Evolutionary conservation across 805 yeast species (phyloP).

Genomic region (Saturnispora sanitii): DNA sequence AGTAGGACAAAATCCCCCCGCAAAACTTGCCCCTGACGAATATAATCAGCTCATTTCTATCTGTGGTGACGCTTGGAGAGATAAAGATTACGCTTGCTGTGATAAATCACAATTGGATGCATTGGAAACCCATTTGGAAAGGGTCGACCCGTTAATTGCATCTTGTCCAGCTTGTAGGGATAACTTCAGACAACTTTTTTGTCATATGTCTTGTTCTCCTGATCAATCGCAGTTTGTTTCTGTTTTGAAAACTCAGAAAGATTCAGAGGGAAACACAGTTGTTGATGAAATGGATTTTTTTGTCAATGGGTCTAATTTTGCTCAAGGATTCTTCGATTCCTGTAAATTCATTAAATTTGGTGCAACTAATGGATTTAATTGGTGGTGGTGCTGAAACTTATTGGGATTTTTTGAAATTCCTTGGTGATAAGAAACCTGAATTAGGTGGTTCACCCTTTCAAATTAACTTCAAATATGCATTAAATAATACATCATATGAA

Average conservation of each 20-base stretch:
- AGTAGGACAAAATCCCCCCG: slow-evolving; percentile 45
- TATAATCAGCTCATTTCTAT: slow-evolving; percentile 39
- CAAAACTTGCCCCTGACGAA: slow-evolving; percentile 36
- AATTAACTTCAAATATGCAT: slow-evolving; percentile 55
- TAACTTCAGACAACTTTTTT: slow-evolving; percentile 77
- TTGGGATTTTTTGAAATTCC: slow-evolving; percentile 65
- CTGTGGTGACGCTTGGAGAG: slow-evolving; percentile 66
- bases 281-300: slow-evolving; percentile 64
- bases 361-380: slow-evolving; percentile 92
- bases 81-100: slow-evolving; percentile 54
- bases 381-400: slow-evolving; percentile 94
- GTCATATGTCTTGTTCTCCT: slow-evolving; percentile 85
- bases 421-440: slow-evolving; percentile 91
- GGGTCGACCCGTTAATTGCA: slow-evolving; percentile 71
- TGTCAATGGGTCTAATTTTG: slow-evolving; percentile 56
- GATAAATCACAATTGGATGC: slow-evolving; percentile 47
- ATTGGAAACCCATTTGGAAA: slow-evolving; percentile 51
- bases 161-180: slow-evolving; percentile 90
- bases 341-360: slow-evolving; percentile 86
- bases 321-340: slow-evolving; percentile 61
- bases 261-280: slow-evolving; percentile 42
- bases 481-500: too few species aligned
- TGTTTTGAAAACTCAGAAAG: slow-evolving; percentile 43
- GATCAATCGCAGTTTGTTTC: slow-evolving; percentile 68
- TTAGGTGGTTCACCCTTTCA: slow-evolving; percentile 96